phyloP scores from a whole-genome alignment of 441 rosid species.

The Populus trichocarpa region DNA sequence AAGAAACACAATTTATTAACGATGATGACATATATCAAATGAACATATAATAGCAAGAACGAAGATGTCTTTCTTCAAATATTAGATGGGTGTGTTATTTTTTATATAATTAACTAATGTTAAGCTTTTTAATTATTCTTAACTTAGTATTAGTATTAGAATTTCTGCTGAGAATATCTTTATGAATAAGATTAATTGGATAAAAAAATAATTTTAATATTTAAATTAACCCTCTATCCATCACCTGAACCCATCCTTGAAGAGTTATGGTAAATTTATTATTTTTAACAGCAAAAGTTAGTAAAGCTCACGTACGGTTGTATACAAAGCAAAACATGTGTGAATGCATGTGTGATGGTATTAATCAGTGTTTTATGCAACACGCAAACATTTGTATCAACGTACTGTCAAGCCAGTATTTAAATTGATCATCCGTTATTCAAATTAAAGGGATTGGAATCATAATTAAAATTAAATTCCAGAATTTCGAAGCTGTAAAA shows the following conservation, averaged over 20 bases:
- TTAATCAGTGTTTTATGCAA: neutral
- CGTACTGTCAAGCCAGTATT: neutral
- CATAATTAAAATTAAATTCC: neutral
- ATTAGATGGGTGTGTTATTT: no score
- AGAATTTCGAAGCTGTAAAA: neutral
- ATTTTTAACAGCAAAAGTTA: no score
- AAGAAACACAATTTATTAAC: neutral
- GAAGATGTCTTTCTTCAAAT: neutral
- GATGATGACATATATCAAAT: neutral
- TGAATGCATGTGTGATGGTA: neutral
- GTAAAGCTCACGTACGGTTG: neutral
- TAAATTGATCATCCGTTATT: neutral
- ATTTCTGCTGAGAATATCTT: no score
- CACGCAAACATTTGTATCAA: neutral
- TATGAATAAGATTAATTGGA: neutral
- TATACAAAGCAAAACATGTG: neutral
- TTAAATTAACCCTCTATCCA: neutral
- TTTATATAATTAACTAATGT: no score
- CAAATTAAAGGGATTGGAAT: neutral
- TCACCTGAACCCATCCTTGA: neutral
- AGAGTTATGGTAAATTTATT: neutral
- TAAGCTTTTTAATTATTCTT: accelerated
- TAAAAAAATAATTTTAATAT: no score
- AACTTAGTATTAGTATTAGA: no score
- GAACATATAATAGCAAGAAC: neutral